Evolutionary conservation across 352 stramenopile genomes (phyloP).

Genomic region (Proteromonas lacertae): DNA sequence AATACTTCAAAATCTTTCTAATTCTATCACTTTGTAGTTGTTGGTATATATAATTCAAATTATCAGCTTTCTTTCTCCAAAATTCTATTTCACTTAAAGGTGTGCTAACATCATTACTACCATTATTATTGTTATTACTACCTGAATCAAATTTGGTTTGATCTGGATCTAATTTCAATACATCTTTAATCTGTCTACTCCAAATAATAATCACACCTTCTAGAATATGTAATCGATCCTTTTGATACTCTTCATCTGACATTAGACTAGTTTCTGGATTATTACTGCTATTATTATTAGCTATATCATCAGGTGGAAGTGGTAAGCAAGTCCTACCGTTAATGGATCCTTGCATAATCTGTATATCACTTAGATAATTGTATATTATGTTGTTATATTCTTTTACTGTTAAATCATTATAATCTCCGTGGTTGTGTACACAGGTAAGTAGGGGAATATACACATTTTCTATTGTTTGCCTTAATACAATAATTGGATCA

Average conservation of each 20-base stretch:
- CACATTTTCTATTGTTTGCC: too few species aligned
- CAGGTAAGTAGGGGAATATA: too few species aligned
- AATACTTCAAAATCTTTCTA: constrained; percentile 34
- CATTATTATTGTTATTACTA: constrained; percentile 16
- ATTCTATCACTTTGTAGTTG: too few species aligned
- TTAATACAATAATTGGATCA: too few species aligned
- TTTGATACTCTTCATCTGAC: neutral
- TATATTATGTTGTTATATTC: too few species aligned
- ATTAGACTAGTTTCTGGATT: too few species aligned
- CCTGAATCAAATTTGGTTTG: too few species aligned
- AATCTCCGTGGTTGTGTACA: too few species aligned
- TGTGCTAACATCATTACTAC: constrained; percentile 24
- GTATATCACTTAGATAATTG: constrained; percentile 14
- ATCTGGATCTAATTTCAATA: constrained; percentile 47
- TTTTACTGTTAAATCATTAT: too few species aligned
- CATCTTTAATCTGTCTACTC: constrained; percentile 69
- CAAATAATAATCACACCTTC: constrained; percentile 54
- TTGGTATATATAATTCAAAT: constrained; percentile 51
- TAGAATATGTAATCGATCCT: constrained; percentile 18
- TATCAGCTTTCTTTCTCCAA: constrained; percentile 31
- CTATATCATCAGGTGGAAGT: constrained; percentile 16
- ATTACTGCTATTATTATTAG: constrained; percentile 9
- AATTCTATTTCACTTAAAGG: constrained; percentile 46
- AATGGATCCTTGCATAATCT: constrained; percentile 44
- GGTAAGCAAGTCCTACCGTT: constrained; percentile 33